Evolutionary conservation across 345 rosid genomes (phyloP).

Genomic region (Trapa bicornis): DNA sequence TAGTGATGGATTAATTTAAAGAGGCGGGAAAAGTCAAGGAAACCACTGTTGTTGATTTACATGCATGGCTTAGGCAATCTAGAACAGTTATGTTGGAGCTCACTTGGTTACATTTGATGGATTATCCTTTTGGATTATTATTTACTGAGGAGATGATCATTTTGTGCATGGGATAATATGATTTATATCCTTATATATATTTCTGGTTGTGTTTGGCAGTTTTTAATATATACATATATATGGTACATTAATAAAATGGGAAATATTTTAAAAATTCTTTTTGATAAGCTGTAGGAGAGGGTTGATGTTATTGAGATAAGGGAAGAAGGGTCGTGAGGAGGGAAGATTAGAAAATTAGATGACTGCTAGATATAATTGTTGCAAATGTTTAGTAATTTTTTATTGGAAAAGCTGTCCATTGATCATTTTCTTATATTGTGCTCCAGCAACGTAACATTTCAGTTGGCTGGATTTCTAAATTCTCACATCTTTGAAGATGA

Average conservation of each 20-base stretch:
- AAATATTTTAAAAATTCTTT: background rate
- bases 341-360: background rate
- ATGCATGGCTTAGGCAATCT: too few species aligned
- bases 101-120: background rate
- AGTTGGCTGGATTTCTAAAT: constrained; percentile 62
- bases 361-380: background rate
- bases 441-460: constrained; percentile 77
- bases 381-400: background rate
- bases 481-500: constrained; percentile 53
- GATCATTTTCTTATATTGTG: constrained; percentile 11
- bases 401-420: background rate
- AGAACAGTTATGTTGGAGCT: too few species aligned
- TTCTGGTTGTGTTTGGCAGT: background rate
- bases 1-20: too few species aligned
- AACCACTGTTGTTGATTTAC: too few species aligned
- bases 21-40: too few species aligned
- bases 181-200: background rate
- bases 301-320: background rate
- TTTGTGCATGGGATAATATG: background rate
- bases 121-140: background rate
- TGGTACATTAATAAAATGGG: background rate
- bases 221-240: background rate
- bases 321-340: background rate
- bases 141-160: background rate
- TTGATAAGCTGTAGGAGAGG: background rate